Evolutionary conservation across 148 eudicot genomes (phyloP).

Genomic region (Drosera capensis): DNA sequence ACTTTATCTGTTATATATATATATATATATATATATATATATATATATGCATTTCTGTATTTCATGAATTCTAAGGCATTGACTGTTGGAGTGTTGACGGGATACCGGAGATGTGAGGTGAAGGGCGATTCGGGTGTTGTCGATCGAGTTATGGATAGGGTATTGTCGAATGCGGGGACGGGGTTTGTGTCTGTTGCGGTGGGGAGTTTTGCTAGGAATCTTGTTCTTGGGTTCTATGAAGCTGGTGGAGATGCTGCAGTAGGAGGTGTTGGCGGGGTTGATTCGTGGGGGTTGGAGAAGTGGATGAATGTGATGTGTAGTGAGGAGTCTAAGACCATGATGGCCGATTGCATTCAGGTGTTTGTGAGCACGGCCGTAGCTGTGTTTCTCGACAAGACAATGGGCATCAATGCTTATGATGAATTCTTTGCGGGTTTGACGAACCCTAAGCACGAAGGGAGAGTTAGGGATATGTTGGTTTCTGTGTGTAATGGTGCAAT

Average conservation of each 20-base stretch:
- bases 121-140: constrained; percentile 14
- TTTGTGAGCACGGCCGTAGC: constrained; percentile 79
- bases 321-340: constrained; percentile 29
- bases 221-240: constrained; percentile 54
- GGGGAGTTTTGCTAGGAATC: constrained; percentile 79
- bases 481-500: constrained; percentile 65
- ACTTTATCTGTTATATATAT: too few relatives aligned
- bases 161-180: constrained; percentile 49
- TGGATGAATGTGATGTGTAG: constrained; percentile 31
- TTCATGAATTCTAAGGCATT: constrained; percentile 37
- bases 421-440: constrained; percentile 64
- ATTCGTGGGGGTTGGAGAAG: too few relatives aligned
- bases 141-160: constrained; percentile 43
- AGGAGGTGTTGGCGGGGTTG: constrained; percentile 9
- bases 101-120: constrained; percentile 18
- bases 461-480: constrained; percentile 43
- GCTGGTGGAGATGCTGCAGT: constrained; percentile 13
- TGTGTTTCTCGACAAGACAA: constrained; percentile 62
- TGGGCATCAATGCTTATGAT: constrained; percentile 48
- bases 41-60: too few relatives aligned
- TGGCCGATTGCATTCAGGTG: constrained; percentile 49
- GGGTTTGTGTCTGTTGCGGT: constrained; percentile 72
- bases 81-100: constrained; percentile 47
- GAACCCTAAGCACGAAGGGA: constrained; percentile 56
- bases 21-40: too few relatives aligned